Evolutionary conservation across 1,284 basidiomycete species (phyloP).

Genomic region (Puccinia triticina): DNA sequence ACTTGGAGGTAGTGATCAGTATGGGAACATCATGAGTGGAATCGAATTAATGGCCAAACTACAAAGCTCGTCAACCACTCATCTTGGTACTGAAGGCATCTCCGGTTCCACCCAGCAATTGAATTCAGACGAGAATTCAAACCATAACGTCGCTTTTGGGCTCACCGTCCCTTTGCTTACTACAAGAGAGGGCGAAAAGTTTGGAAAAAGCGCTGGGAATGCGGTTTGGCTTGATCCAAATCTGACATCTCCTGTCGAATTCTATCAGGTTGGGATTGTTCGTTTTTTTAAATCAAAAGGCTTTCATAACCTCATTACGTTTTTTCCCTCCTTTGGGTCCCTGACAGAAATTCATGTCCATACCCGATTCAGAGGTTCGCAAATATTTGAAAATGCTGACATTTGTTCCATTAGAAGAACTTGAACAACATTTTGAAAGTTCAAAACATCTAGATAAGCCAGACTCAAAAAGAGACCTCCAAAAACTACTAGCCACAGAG

Average conservation of each 20-base stretch:
- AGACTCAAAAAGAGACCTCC: slow-evolving; percentile 1
- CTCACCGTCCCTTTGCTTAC: slow-evolving; percentile 93
- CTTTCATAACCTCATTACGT: background rate
- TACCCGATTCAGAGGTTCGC: slow-evolving; percentile 78
- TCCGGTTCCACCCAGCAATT: slow-evolving; percentile 27
- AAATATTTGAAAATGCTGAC: slow-evolving; percentile 83
- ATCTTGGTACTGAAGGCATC: slow-evolving; percentile 45
- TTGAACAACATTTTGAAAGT: slow-evolving; percentile 62
- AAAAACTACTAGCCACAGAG: slow-evolving; percentile 75
- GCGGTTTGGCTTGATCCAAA: slow-evolving; percentile 82
- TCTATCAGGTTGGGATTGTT: slow-evolving; percentile 73
- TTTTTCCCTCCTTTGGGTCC: slow-evolving; percentile 4
- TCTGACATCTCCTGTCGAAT: slow-evolving; percentile 80
- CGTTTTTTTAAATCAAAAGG: background rate
- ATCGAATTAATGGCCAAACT: slow-evolving; percentile 78
- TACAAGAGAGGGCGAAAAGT: slow-evolving; percentile 86
- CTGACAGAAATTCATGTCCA: slow-evolving; percentile 81
- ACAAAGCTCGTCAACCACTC: slow-evolving; percentile 37
- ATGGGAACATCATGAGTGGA: slow-evolving; percentile 96
- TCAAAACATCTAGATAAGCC: slow-evolving; percentile 67
- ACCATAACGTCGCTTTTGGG: slow-evolving; percentile 69
- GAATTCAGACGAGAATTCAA: slow-evolving; percentile 55
- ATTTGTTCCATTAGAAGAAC: slow-evolving; percentile 68
- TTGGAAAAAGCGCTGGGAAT: slow-evolving; percentile 96
- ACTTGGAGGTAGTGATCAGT: slow-evolving; percentile 94